Percentiles rank a stretch among this genome's conserved stretches.
Evolutionary conservation across 345 rosid species (phyloP).

Genomic region (Salix purpurea): DNA sequence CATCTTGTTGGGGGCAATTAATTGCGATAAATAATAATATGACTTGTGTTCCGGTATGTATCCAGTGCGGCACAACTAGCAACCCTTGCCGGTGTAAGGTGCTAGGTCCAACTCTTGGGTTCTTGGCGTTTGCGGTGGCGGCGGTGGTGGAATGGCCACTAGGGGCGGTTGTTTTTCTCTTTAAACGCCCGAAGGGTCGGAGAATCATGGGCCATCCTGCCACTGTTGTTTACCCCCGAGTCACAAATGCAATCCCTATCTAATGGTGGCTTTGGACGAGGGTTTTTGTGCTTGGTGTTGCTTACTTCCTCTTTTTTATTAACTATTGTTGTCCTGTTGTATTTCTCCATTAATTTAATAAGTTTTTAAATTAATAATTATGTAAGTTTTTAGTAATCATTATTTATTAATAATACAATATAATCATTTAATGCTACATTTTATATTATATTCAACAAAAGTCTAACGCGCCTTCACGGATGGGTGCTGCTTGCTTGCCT

Average conservation of each 20-base stretch:
- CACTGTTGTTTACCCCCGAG: constrained; percentile 63
- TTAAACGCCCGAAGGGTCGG: constrained; percentile 63
- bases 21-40: not conserved
- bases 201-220: constrained; percentile 87
- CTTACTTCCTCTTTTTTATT: no score
- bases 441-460: no score
- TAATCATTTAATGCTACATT: no score
- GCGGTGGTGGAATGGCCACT: constrained; percentile 83
- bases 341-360: no score
- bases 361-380: no score
- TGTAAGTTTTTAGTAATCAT: no score
- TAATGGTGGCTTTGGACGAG: constrained; percentile 13
- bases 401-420: no score
- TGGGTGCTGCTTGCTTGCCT: no score
- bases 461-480: no score
- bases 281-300: not conserved
- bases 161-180: constrained; percentile 74
- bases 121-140: constrained; percentile 66
- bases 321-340: no score
- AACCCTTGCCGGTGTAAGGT: constrained; percentile 90
- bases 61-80: constrained; percentile 60
- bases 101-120: constrained; percentile 74
- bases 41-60: constrained; percentile 54
- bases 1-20: not conserved
- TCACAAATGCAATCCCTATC: constrained; percentile 56